Conservation (phyloP, 345 rosid species). For the Noccaea caerulescens region DNA sequence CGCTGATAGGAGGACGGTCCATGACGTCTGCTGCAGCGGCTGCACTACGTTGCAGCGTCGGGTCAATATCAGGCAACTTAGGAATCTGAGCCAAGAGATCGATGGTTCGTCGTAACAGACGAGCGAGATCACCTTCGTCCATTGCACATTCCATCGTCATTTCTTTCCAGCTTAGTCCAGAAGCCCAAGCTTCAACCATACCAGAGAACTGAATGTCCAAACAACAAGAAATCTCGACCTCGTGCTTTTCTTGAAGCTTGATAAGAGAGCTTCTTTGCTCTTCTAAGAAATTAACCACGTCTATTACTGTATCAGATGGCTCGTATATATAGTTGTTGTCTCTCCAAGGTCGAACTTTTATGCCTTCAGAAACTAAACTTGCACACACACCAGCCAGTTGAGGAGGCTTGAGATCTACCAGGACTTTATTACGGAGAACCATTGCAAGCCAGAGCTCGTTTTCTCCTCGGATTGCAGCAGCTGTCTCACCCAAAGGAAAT, state of each 20-base stretch:
- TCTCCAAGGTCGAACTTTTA: slow-evolving; percentile 79
- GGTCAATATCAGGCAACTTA: slow-evolving; percentile 82
- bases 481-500: slow-evolving; percentile 92
- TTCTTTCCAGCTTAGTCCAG: slow-evolving; percentile 93
- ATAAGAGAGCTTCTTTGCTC: slow-evolving; percentile 66
- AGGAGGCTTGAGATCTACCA: slow-evolving; percentile 73
- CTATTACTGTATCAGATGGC: slow-evolving; percentile 62
- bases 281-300: slow-evolving; percentile 58
- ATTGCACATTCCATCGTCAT: slow-evolving; percentile 94
- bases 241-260: slow-evolving; percentile 82
- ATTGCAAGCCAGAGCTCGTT: slow-evolving; percentile 97
- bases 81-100: slow-evolving; percentile 93
- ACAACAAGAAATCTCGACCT: slow-evolving; percentile 68
- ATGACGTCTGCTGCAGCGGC: slow-evolving; percentile 66
- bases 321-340: slow-evolving; percentile 74
- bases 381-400: slow-evolving; percentile 86
- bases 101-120: slow-evolving; percentile 75
- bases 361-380: slow-evolving; percentile 84
- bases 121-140: slow-evolving; percentile 97
- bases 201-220: slow-evolving; percentile 90
- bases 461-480: slow-evolving; percentile 94
- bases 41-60: slow-evolving; percentile 66
- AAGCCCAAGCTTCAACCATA: slow-evolving; percentile 99
- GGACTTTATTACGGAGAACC: slow-evolving; percentile 71
- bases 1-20: slow-evolving; percentile 96